These are phyloP conservation scores for Podila horticola DNA, from an alignment of 192 early-diverging fungal species.

Conservation along the genomic window DNA sequence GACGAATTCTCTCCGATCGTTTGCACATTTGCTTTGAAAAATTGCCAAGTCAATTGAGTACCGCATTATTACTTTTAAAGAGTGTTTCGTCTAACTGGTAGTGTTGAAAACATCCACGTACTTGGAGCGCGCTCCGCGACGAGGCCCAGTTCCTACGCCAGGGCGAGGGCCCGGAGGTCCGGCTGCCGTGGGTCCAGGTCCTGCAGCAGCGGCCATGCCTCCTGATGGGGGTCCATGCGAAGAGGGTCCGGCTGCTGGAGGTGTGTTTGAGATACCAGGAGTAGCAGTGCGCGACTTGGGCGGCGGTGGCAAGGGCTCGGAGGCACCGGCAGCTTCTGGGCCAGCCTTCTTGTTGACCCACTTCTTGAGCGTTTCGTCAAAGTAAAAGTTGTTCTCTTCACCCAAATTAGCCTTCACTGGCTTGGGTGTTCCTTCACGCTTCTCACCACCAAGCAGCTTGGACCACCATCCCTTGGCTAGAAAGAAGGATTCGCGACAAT, in stretches of 20 bases:
- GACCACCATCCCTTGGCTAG: constrained; percentile 45
- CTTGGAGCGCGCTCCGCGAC: constrained; percentile 51
- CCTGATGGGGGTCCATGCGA: constrained; percentile 12
- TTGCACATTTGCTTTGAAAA: no score
- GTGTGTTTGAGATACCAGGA: neutral
- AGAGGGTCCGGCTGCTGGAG: constrained; percentile 1
- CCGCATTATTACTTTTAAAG: no score
- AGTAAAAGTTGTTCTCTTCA: constrained; percentile 85
- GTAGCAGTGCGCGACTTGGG: constrained; percentile 28
- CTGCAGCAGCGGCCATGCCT: constrained; percentile 4
- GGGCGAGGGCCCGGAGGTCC: constrained; percentile 46
- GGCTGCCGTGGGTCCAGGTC: constrained; percentile 8
- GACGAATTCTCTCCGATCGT: no score
- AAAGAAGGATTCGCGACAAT: neutral
- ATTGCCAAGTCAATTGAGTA: no score
- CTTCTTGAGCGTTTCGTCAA: constrained; percentile 84
- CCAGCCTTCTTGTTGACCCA: constrained; percentile 86
- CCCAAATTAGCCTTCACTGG: constrained; percentile 88
- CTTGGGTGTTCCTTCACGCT: constrained; percentile 41
- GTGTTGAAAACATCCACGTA: constrained; percentile 65
- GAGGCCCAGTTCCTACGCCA: constrained; percentile 15
- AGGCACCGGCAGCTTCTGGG: neutral
- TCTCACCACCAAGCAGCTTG: constrained; percentile 49
- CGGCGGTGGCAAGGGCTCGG: constrained; percentile 36
- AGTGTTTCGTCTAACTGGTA: neutral